phyloP scores from a whole-genome alignment of 2,329 filamentous ascomycete genomes.

The Calonectria fujianensis region DNA sequence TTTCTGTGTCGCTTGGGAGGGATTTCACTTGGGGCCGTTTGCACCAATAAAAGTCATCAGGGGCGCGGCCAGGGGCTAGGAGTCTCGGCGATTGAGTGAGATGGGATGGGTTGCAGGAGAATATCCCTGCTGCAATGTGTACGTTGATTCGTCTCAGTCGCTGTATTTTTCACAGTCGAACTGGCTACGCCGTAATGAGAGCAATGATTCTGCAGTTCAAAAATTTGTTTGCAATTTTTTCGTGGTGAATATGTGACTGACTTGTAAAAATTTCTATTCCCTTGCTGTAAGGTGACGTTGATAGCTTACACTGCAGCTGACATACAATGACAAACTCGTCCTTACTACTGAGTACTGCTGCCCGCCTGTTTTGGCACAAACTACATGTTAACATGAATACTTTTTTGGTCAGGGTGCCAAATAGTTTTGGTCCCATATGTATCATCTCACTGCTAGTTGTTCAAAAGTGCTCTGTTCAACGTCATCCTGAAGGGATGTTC shows the following conservation, averaged over 20 bases:
- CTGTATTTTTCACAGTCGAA: constrained; percentile 52
- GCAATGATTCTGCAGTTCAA: constrained; percentile 52
- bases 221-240: not conserved
- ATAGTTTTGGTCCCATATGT: not conserved
- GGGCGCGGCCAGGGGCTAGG: constrained; percentile 32
- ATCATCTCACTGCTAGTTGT: not conserved
- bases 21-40: constrained; percentile 40
- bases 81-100: constrained; percentile 36
- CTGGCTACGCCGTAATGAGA: constrained; percentile 57
- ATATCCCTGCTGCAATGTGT: constrained; percentile 44
- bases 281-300: not conserved
- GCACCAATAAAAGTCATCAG: constrained; percentile 37
- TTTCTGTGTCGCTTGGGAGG: constrained; percentile 37
- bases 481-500: constrained; percentile 9
- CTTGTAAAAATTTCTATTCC: not conserved
- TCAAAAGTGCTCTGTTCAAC: constrained; percentile 26
- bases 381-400: not conserved
- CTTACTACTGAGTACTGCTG: not conserved
- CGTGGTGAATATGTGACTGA: not conserved
- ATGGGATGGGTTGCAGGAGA: constrained; percentile 40
- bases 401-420: not conserved
- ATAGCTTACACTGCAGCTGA: not conserved
- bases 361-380: not conserved
- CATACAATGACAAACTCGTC: not conserved
- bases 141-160: constrained; percentile 47